Percentiles rank a stretch among this genome's conserved stretches.
phyloP scores from a whole-genome alignment of 768 basidiomycete genomes.

The Psilocybe azurescens region DNA sequence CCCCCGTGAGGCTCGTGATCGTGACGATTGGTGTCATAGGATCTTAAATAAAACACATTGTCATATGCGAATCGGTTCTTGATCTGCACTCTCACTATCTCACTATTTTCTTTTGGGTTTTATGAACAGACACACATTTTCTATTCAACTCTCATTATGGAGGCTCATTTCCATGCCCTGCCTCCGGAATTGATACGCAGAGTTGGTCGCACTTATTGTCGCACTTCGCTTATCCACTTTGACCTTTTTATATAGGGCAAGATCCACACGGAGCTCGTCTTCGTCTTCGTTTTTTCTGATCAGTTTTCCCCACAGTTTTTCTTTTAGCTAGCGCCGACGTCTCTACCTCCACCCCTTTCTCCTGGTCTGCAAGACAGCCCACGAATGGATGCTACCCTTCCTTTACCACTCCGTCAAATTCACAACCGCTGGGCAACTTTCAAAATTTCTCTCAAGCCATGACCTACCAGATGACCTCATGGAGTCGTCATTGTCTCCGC shows the following conservation, averaged over 20 bases:
- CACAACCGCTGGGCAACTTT: constrained; percentile 22
- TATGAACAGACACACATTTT: not conserved
- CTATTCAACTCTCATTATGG: not conserved
- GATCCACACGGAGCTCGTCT: not conserved
- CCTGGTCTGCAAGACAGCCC: constrained; percentile 15
- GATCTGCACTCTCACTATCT: not conserved
- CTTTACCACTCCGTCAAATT: constrained; percentile 31
- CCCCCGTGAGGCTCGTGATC: constrained; percentile 6
- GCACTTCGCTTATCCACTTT: not conserved
- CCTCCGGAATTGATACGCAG: constrained; percentile 19
- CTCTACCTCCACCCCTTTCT: constrained; percentile 6
- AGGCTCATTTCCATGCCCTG: not conserved
- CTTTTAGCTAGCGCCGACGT: constrained; percentile 7
- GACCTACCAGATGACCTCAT: constrained; percentile 23
- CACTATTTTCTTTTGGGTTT: not conserved
- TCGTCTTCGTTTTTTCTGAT: not conserved
- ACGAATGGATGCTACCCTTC: constrained; percentile 26
- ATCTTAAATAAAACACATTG: not conserved
- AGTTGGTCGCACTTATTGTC: constrained; percentile 1
- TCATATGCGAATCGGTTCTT: not conserved
- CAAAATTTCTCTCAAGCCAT: constrained; percentile 26
- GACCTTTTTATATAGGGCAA: constrained; percentile 4
- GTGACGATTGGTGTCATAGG: constrained; percentile 11
- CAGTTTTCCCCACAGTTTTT: constrained; percentile 11
- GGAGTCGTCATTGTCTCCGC: not conserved